phyloP scores from a whole-genome alignment of 2,329 filamentous ascomycete genomes.

The Fusarium goolgardi region DNA sequence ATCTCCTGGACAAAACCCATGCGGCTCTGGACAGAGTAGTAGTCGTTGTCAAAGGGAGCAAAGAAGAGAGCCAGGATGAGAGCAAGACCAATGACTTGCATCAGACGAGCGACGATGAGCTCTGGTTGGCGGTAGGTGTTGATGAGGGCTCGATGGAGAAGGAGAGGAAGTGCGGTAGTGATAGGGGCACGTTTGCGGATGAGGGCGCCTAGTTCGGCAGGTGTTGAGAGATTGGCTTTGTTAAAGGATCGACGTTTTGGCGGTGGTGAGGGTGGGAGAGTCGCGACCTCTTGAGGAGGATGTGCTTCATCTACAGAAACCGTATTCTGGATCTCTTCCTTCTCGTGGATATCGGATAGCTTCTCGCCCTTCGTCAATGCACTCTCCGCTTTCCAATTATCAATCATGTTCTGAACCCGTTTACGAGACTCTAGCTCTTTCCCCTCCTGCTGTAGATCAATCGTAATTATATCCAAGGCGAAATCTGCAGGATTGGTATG shows the following conservation, averaged over 20 bases:
- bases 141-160: constrained; percentile 74
- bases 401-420: constrained; percentile 70
- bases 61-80: constrained; percentile 76
- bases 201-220: constrained; percentile 77
- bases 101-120: constrained; percentile 71
- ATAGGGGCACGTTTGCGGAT: constrained; percentile 73
- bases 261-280: constrained; percentile 13
- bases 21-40: constrained; percentile 76
- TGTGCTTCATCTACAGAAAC: background rate
- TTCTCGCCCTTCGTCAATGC: constrained; percentile 26
- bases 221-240: constrained; percentile 67
- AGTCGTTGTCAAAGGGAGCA: constrained; percentile 75
- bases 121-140: constrained; percentile 76
- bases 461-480: constrained; percentile 79
- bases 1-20: constrained; percentile 80
- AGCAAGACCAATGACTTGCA: constrained; percentile 73
- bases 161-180: constrained; percentile 70
- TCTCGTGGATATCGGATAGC: constrained; percentile 48
- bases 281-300: background rate
- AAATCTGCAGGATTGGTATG: constrained; percentile 84
- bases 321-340: constrained; percentile 43
- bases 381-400: constrained; percentile 62
- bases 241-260: constrained; percentile 56
- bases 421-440: constrained; percentile 71
- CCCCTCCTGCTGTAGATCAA: constrained; percentile 75